Base-by-base conservation (phyloP, 108 stramenopile species). In the Cylindrotheca closterium region DNA sequence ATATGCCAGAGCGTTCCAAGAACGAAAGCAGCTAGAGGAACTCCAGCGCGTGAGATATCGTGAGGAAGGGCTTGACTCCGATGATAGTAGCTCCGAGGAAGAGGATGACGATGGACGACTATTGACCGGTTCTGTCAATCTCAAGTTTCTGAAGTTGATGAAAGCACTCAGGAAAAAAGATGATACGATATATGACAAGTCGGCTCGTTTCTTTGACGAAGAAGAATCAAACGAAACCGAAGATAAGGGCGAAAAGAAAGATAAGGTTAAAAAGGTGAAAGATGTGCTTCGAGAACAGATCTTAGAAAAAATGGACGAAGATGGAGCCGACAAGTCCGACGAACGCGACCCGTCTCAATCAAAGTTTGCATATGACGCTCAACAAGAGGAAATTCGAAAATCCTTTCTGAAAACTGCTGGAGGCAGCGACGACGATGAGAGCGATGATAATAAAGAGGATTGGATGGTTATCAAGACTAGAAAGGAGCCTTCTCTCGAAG, bases 271-370 rank as follows among this genome's bases (percentile, higher is more conserved):
- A 78, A 72, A 65, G 4, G 97, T 90, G 88, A 97, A 96, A 70
- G 99, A 99, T 74, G 87, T 99, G 30, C 68, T 97, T 4, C 80
- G 99, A 23, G 90, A 96, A 57, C 96, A 98, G 75, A 87, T 98
- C 34, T 68, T 99, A 29, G 88, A 95, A 47, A 79, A 96, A 59
- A 93, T 96, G 78, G 84, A 75, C 10, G 60, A 67, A 10, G 65
- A 78, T 24, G 23, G 58, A 17, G 72, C 64, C 19, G 55, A 51
- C 1, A 47, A 68, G 24, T 48, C 70, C 32, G 58, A 73, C 51
- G 56, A 46, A 60, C 53, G 25, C 23, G 54, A 23, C 5, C 54
- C 60, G 4, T 59, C 2, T 25, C 22, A 47, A 3, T 25, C 30
- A 21, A 49, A 46, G 32, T 73, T 96, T 23, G 96, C 87, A 1